These are phyloP conservation scores for Diplodia corticola DNA, from an alignment of 2,329 filamentous ascomycete species.

Conservation along the genomic window DNA sequence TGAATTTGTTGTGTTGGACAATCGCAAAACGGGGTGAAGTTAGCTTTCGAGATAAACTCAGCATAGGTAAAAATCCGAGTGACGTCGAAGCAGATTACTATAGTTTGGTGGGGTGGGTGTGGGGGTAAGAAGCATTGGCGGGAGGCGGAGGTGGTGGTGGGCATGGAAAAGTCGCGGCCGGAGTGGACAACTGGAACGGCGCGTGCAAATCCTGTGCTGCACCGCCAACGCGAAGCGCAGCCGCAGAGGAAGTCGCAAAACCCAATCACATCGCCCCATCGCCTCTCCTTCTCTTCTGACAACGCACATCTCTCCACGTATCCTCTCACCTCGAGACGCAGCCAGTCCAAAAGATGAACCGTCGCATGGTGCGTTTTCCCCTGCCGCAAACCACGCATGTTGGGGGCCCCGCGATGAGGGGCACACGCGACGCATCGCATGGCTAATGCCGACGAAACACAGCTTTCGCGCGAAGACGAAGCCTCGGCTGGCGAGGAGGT, in stretches of 20 bases:
- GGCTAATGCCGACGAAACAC: conserved; percentile 25
- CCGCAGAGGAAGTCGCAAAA: not conserved
- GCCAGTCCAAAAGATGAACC: conserved; percentile 21
- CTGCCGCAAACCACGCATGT: not conserved
- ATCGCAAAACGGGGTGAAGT: not conserved
- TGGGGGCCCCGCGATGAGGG: conserved; percentile 2
- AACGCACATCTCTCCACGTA: not conserved
- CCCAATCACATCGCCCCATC: not conserved
- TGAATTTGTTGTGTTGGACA: not conserved
- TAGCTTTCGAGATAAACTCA: not conserved
- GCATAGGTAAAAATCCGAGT: not conserved
- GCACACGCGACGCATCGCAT: not conserved
- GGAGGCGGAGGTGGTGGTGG: not conserved
- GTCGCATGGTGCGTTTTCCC: conserved; percentile 16
- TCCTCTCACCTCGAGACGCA: not conserved
- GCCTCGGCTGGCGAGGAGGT: conserved; percentile 74
- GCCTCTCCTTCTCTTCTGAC: not conserved
- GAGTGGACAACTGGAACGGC: not conserved
- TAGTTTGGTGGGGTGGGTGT: not conserved
- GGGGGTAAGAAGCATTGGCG: not conserved
- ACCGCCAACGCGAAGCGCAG: not conserved
- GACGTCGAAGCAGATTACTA: not conserved
- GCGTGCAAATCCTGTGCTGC: conserved; percentile 9
- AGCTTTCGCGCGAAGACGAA: conserved; percentile 96
- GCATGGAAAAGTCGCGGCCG: conserved; percentile 14